Percentiles rank a stretch among this genome's conserved stretches.
Conservation (phyloP, 306 rosid species). For the Vicia villosa region DNA sequence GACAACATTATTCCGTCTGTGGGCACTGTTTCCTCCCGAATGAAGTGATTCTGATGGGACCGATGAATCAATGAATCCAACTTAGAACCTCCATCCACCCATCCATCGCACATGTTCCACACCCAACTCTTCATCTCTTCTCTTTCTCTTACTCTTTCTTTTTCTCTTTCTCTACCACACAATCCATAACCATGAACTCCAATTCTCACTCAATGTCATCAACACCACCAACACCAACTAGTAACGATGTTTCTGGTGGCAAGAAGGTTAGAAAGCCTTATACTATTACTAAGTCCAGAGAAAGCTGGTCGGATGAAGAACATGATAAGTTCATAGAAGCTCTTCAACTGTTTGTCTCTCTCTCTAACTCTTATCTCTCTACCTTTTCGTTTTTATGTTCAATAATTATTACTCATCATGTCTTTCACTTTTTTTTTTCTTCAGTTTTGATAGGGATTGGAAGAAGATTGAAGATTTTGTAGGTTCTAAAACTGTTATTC, state of each 20-base stretch:
- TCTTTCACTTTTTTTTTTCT: slow-evolving; percentile 2
- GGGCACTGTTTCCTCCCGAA: too few relatives aligned
- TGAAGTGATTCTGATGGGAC: too few relatives aligned
- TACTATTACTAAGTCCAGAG: slow-evolving; percentile 94
- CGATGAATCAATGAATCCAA: too few relatives aligned
- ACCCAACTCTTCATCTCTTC: not conserved
- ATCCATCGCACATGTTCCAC: not conserved
- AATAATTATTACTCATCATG: not conserved
- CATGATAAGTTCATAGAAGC: slow-evolving; percentile 97
- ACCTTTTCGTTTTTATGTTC: not conserved
- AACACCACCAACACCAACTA: slow-evolving; percentile 14
- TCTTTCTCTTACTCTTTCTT: not conserved
- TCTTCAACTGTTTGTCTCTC: slow-evolving; percentile 71
- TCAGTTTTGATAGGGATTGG: slow-evolving; percentile 96
- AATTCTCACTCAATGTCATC: slow-evolving; percentile 47
- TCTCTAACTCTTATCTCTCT: not conserved
- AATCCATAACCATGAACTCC: slow-evolving; percentile 39
- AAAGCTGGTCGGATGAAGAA: slow-evolving; percentile 96
- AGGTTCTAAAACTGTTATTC: slow-evolving; percentile 93
- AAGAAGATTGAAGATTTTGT: slow-evolving; percentile 96
- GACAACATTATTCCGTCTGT: too few relatives aligned
- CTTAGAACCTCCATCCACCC: too few relatives aligned
- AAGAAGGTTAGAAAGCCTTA: slow-evolving; percentile 93
- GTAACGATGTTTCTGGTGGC: slow-evolving; percentile 47
- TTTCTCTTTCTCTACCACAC: not conserved